Evolutionary conservation across 495 filamentous ascomycete genomes (phyloP), one percentile per base, ranked within the genome.

Genomic region (Aspergillus asperescens): DNA sequence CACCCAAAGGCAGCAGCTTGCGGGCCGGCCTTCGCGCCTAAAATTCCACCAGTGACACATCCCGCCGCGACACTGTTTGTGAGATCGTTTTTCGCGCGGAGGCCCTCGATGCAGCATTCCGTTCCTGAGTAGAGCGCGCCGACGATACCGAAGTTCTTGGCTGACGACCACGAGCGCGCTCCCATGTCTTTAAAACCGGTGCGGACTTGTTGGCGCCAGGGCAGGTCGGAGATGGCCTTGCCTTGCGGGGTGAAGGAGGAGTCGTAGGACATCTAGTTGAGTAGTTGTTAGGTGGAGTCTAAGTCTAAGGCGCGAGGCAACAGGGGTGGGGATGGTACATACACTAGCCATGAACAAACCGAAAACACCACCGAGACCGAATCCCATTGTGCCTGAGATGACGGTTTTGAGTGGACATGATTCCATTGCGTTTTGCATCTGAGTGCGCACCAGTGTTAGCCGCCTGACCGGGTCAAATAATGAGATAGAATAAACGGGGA

Each of bases 101-200:
- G 74, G 0, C 89, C 91, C 65, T 97, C 94, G 55, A 98, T 91
- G 47, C 86, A 89, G 73, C 93, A 98, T 73, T 98, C 93, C 10
- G 91, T 95, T 19, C 93, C 94, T 13, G 81, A 76, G 72, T 92
- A 98, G 7, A 97, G 78, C 0, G 89, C 87, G 43, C 93, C 93
- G 38, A 98, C 85, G 38, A 87, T 80, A 22, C 87, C 94, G 71
- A 98, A 98, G 69, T 95, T 96, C 74, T 94, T 94, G 15, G 90
- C 93, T 5, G 85, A 88, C 61, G 84, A 86, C 71, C 76, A 93
- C 13, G 88, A 88, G 9, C 91, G 82, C 37, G 77, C 59, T 41
- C 91, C 91, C 90, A 97, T 96, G 68, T 98, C 93, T 60, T 85
- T 88, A 75, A 98, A 91, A 20, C 93, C 93, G 64, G 72, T 66